Evolutionary conservation across 106 monocot species (phyloP).

Genomic region (Narthecium ossifragum): DNA sequence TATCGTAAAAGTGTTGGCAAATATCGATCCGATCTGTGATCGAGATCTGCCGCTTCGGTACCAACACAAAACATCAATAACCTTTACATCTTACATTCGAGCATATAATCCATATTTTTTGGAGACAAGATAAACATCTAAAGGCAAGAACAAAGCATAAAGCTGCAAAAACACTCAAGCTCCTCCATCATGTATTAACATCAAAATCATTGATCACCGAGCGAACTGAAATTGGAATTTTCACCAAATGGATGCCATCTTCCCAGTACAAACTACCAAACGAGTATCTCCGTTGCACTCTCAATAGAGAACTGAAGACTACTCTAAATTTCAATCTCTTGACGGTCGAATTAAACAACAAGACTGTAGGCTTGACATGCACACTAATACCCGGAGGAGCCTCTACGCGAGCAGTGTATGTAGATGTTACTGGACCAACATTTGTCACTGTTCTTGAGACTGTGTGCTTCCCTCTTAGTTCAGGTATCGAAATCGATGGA

Average conservation of each 20-base stretch:
- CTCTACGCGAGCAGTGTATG: constrained; percentile 31
- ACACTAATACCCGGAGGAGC: constrained; percentile 47
- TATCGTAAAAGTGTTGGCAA: too few relatives aligned
- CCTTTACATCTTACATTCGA: too few relatives aligned
- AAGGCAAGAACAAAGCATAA: too few relatives aligned
- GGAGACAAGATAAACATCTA: too few relatives aligned
- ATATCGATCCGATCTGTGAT: too few relatives aligned
- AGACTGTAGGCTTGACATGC: constrained; percentile 24
- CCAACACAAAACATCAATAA: too few relatives aligned
- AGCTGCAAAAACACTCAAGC: too few relatives aligned
- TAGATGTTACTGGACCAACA: constrained; percentile 32
- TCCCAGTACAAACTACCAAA: constrained; percentile 71
- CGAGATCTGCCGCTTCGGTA: too few relatives aligned
- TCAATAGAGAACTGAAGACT: constrained; percentile 18
- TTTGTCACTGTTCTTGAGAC: constrained; percentile 62
- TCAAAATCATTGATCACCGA: constrained; percentile 23
- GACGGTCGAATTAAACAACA: constrained; percentile 41
- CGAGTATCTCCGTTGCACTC: constrained; percentile 39
- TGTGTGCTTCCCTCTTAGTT: constrained; percentile 22
- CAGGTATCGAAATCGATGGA: constrained; percentile 59
- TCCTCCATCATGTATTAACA: constrained; percentile 19
- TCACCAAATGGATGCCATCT: constrained; percentile 51
- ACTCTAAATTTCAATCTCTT: constrained; percentile 33
- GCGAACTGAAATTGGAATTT: constrained; percentile 49
- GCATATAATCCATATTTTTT: too few relatives aligned